These are phyloP conservation scores for Fraxinus floribunda DNA, from an alignment of 305 asterid species.

Conservation along the genomic window DNA sequence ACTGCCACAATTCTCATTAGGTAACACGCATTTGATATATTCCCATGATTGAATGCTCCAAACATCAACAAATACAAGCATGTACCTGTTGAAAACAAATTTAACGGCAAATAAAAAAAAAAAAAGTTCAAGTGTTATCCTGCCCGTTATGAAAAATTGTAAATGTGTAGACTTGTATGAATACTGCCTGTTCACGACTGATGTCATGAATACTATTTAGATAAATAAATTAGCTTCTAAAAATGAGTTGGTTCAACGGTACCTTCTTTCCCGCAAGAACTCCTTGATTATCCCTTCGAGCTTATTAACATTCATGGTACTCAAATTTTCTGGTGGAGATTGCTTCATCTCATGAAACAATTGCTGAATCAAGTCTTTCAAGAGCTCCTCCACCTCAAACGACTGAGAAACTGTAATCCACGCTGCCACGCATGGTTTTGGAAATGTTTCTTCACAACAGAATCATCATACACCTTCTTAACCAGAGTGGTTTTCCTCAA, in stretches of 20 bases:
- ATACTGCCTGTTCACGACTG: neutral
- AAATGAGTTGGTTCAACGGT: neutral
- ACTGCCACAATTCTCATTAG: neutral
- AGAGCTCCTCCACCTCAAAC: conserved; percentile 22
- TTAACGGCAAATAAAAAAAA: too few species aligned
- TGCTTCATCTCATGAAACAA: neutral
- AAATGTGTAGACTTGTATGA: too few species aligned
- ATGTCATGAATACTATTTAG: neutral
- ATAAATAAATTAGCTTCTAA: neutral
- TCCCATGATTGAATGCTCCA: neutral
- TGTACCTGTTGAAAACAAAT: neutral
- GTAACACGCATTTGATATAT: neutral
- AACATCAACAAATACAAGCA: neutral
- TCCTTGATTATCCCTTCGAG: neutral
- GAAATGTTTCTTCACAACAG: conserved; percentile 21
- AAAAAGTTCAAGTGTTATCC: too few species aligned
- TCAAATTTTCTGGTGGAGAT: neutral
- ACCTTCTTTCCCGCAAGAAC: neutral
- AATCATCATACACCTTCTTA: conserved; percentile 28
- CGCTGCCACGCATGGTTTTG: conserved; percentile 18
- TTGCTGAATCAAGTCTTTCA: conserved; percentile 3
- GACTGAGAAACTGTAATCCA: conserved; percentile 27
- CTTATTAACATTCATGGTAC: neutral
- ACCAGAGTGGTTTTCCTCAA: conserved; percentile 36
- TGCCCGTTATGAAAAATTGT: too few species aligned